Base-by-base conservation (phyloP, 306 rosid species). In the Geum urbanum region DNA sequence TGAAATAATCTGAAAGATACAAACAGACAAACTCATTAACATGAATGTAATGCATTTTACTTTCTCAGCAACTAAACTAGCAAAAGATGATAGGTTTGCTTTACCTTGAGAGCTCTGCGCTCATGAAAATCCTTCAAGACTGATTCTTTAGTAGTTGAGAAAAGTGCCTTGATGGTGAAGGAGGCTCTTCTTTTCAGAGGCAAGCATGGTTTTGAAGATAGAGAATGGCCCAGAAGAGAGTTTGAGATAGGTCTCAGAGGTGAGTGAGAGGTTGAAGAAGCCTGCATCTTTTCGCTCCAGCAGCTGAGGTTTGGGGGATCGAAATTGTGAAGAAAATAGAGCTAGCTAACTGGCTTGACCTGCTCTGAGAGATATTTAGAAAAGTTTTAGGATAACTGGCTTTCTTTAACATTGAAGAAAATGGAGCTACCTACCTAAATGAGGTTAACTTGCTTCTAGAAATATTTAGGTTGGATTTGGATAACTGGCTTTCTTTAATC, bases 41-140 rank as follows among this genome's bases (percentile, higher is more conserved):
- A 70, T 4, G 58, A 51, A 48, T 16, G 35, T 49, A 14, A 66
- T 27, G 24, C 56, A 18, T 49, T 55, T 55, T 35, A 53, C 3
- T 53, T 53, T 59, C 22, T 4, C 52, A 27, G 13, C 27, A 27
- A 47, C 37, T 40, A 0, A 11, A 47, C 14, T 22, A 44, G 45
- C 40, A 24, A 64, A 41, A 71, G 11, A 13, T n/a, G 47, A 59
- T 13, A 47, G 43, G 43, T 56, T 73, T 40, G 41, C 14, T 47
- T 67, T 69, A 92, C 98, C 94, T 92, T 92, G 78, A 92, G 94
- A 66, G 98, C 94, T 67, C 73, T 83, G 63, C 84, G 76, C 43
- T 92, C 80, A 11, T 80, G 86, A 70, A 92, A 90, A 20, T 82
- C 90, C 73, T 84, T 86, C 75, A 92, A 70, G 60, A 90, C 90